Evolutionary conservation across 331 rosid genomes (phyloP).

Genomic region (Arachis monticola): DNA sequence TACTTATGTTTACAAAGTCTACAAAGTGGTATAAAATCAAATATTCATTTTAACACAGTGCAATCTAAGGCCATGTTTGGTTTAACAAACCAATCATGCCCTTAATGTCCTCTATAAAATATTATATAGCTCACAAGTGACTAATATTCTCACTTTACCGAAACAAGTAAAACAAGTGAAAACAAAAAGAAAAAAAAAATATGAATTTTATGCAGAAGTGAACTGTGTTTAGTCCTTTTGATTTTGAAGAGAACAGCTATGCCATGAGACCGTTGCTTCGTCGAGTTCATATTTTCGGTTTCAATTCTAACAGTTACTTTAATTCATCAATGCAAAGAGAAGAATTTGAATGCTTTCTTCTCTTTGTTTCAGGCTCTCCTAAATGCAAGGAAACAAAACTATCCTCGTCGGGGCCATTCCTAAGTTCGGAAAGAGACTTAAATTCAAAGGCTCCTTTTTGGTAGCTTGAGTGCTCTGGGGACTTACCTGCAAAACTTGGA

Average conservation of each 20-base stretch:
- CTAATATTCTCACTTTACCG: slow-evolving; percentile 48
- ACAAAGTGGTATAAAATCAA: slow-evolving; percentile 44
- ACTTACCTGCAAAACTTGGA: slow-evolving; percentile 55
- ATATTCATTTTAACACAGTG: slow-evolving; percentile 37
- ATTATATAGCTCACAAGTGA: slow-evolving; percentile 57
- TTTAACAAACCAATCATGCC: no score
- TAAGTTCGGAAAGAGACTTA: slow-evolving; percentile 58
- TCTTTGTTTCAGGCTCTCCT: slow-evolving; percentile 82
- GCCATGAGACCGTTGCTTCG: slow-evolving; percentile 42
- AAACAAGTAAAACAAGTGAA: slow-evolving; percentile 30
- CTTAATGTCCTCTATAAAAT: slow-evolving; percentile 50
- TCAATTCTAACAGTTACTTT: slow-evolving; percentile 42
- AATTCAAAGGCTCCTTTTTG: slow-evolving; percentile 50
- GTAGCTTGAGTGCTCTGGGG: slow-evolving; percentile 56
- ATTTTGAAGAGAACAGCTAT: slow-evolving; percentile 40
- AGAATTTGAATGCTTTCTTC: slow-evolving; percentile 62
- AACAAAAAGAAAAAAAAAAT: slow-evolving; percentile 35
- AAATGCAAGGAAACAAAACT: slow-evolving; percentile 69
- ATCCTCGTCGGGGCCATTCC: slow-evolving; percentile 69
- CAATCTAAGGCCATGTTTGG: slow-evolving; percentile 25
- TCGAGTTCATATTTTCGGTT: slow-evolving; percentile 47
- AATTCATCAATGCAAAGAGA: slow-evolving; percentile 50
- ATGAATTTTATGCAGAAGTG: slow-evolving; percentile 43
- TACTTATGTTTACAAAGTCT: slow-evolving; percentile 46
- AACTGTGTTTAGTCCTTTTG: slow-evolving; percentile 39